Conservation (phyloP, 441 rosid species). For the Euphorbia celastroides region DNA sequence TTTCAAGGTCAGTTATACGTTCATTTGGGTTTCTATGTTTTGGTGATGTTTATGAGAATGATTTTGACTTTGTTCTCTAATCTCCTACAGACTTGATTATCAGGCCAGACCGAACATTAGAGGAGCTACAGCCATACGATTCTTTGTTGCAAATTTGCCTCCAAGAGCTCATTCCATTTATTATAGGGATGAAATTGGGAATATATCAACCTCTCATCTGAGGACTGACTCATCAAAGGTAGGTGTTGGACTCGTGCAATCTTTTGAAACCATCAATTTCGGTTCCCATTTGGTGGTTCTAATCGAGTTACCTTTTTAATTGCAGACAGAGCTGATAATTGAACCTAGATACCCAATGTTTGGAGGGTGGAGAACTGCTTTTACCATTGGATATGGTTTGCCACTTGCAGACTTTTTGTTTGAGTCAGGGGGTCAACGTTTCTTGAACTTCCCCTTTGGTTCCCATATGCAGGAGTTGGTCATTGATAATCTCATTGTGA, state of each 20-base stretch:
- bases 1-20: constrained; percentile 58
- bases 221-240: constrained; percentile 85
- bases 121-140: constrained; percentile 69
- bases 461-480: constrained; percentile 69
- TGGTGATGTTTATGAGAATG: not conserved
- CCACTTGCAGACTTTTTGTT: constrained; percentile 81
- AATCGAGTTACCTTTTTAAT: constrained; percentile 24
- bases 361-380: constrained; percentile 96
- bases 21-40: not conserved
- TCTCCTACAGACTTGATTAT: constrained; percentile 65
- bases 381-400: constrained; percentile 90
- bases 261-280: not conserved
- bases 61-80: constrained; percentile 18
- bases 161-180: constrained; percentile 90
- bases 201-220: constrained; percentile 86
- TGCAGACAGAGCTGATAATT: constrained; percentile 79
- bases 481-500: constrained; percentile 64
- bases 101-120: constrained; percentile 62
- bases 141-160: constrained; percentile 78
- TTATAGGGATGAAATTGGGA: constrained; percentile 93
- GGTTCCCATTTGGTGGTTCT: not conserved
- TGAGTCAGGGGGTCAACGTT: constrained; percentile 66
- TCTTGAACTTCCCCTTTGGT: constrained; percentile 67
- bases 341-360: constrained; percentile 95
- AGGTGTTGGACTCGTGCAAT: constrained; percentile 8